A percentile compares a stretch with the other conserved stretches of the same genome.
Conservation (phyloP, 805 yeast species). For the Nakazawaea ernobii region DNA sequence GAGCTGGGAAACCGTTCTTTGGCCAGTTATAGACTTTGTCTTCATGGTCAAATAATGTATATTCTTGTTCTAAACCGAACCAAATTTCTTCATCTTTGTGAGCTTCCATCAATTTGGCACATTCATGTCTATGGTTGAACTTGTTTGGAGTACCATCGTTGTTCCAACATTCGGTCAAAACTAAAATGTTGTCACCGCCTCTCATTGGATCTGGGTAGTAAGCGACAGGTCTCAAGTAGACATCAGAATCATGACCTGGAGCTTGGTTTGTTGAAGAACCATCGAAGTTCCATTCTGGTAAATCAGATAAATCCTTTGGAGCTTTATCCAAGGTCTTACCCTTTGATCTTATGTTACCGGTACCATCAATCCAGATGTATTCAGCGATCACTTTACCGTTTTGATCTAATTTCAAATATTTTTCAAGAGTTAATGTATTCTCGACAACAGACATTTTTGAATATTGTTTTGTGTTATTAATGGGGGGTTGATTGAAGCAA, state of each 20-base stretch:
- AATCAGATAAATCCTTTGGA: conserved; percentile 70
- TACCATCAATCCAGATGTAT: conserved; percentile 96
- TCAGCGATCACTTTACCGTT: conserved; percentile 87
- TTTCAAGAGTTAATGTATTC: conserved; percentile 76
- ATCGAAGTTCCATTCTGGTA: conserved; percentile 99
- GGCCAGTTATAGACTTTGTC: conserved; percentile 98
- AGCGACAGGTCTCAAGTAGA: conserved; percentile 93
- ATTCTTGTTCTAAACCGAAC: conserved; percentile 99
- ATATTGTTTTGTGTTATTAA: neutral
- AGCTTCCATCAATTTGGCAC: conserved; percentile 91
- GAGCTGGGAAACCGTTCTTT: conserved; percentile 99
- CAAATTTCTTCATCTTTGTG: conserved; percentile 81
- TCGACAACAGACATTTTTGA: conserved; percentile 29
- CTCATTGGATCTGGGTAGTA: conserved; percentile 96
- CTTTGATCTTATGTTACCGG: conserved; percentile 88
- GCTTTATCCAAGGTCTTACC: conserved; percentile 76
- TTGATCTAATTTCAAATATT: conserved; percentile 81
- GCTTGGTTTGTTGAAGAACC: conserved; percentile 99
- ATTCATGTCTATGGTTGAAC: conserved; percentile 96
- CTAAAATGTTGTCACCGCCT: conserved; percentile 94
- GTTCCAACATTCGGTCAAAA: conserved; percentile 95
- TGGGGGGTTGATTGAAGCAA: too few species aligned
- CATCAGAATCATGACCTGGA: conserved; percentile 95
- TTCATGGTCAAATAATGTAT: conserved; percentile 88
- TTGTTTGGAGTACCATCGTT: conserved; percentile 99